A percentile compares a stretch with the other conserved stretches of the same genome.
phyloP scores from a whole-genome alignment of 768 basidiomycete genomes.

The Kwoniella dendrophila region DNA sequence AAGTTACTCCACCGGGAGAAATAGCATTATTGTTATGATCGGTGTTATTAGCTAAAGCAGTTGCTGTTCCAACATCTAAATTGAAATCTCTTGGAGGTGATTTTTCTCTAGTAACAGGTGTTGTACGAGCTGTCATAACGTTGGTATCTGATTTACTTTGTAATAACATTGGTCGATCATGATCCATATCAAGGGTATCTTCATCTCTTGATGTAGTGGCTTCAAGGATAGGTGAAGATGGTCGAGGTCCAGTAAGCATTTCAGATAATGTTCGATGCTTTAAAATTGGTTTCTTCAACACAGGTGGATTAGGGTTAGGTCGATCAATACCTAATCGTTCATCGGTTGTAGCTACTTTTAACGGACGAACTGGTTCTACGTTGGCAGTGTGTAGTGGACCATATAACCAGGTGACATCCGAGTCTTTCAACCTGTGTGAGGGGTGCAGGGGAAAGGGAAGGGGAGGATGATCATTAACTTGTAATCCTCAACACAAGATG shows the following conservation, averaged over 20 bases:
- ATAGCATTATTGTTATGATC: conserved; percentile 40
- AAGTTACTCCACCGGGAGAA: background rate
- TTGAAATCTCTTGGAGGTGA: conserved; percentile 69
- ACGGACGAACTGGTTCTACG: conserved; percentile 74
- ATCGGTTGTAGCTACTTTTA: conserved; percentile 61
- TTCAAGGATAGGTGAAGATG: conserved; percentile 67
- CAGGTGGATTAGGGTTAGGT: conserved; percentile 21
- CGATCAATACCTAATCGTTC: conserved; percentile 62
- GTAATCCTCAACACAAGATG: background rate
- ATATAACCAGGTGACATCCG: conserved; percentile 98
- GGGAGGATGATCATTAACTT: background rate
- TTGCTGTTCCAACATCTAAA: conserved; percentile 38
- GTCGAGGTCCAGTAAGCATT: conserved; percentile 75
- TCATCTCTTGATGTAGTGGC: conserved; percentile 32
- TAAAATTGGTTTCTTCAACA: conserved; percentile 76
- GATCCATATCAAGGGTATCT: conserved; percentile 60
- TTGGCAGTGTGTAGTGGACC: conserved; percentile 90
- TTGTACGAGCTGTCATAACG: conserved; percentile 58
- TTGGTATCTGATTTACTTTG: conserved; percentile 91
- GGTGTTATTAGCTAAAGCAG: conserved; percentile 27
- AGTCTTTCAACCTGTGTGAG: conserved; percentile 89
- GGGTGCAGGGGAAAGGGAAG: background rate
- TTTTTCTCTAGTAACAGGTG: conserved; percentile 55
- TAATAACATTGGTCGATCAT: conserved; percentile 65
- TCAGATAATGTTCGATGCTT: conserved; percentile 93